Conservation (phyloP, 2,329 filamentous ascomycete genomes). For the Bretziella fagacearum region DNA sequence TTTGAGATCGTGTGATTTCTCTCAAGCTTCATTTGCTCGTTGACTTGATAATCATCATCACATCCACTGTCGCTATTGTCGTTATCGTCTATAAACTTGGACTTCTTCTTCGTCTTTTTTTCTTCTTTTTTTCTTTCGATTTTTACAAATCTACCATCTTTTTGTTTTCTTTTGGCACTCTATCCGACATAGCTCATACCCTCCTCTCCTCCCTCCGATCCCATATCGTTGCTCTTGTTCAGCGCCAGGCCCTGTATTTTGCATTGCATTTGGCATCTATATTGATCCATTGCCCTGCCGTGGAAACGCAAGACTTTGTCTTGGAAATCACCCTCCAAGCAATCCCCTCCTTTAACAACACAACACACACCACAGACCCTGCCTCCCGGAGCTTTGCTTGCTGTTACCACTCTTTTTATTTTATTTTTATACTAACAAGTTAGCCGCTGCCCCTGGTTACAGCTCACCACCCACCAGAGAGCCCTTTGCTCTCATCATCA, state of each 20-base stretch:
- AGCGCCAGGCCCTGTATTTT: not conserved
- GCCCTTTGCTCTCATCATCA: not conserved
- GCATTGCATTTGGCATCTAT: conserved; percentile 1
- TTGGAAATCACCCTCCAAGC: not conserved
- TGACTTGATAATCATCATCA: too few relatives aligned
- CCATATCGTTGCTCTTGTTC: not conserved
- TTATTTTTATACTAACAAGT: not conserved
- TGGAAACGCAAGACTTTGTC: not conserved
- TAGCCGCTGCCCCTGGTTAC: not conserved
- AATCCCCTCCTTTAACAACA: too few relatives aligned
- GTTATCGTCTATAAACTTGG: too few relatives aligned
- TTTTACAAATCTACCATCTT: not conserved
- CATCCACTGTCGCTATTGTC: too few relatives aligned
- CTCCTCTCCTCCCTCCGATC: not conserved
- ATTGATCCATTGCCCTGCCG: not conserved
- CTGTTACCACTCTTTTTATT: not conserved
- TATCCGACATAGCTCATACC: not conserved
- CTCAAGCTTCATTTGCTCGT: too few relatives aligned
- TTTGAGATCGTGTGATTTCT: too few relatives aligned
- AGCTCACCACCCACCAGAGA: not conserved
- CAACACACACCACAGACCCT: not conserved
- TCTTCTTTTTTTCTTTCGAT: too few relatives aligned
- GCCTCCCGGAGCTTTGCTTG: not conserved
- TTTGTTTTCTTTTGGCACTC: not conserved
- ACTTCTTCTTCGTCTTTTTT: too few relatives aligned